Conservation (phyloP, 352 stramenopile genomes). For the Peronospora farinosa region DNA sequence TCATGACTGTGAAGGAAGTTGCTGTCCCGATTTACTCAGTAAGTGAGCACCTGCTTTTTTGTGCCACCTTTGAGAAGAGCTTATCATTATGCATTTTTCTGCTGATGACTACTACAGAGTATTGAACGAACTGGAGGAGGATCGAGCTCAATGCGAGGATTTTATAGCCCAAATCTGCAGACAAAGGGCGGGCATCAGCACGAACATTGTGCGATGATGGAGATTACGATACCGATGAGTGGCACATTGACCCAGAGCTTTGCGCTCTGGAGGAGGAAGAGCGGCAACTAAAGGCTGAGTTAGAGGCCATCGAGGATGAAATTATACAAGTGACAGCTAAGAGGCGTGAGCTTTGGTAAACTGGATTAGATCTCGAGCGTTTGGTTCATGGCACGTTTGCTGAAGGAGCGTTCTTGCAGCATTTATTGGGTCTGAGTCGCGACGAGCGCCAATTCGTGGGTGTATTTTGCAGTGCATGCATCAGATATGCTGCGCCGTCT, state of each 20-base stretch:
- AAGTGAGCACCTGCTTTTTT: constrained; percentile 8
- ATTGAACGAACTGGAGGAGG: constrained; percentile 37
- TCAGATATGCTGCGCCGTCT: constrained; percentile 73
- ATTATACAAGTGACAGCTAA: constrained; percentile 46
- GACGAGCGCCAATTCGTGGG: constrained; percentile 71
- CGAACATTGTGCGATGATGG: constrained; percentile 17
- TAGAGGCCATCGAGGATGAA: constrained; percentile 55
- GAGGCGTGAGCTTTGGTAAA: constrained; percentile 66
- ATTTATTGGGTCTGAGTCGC: constrained; percentile 59
- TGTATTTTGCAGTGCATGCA: constrained; percentile 72
- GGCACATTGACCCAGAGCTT: constrained; percentile 42
- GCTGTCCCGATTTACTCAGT: constrained; percentile 52
- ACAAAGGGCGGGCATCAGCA: constrained; percentile 20
- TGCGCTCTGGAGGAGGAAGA: constrained; percentile 62
- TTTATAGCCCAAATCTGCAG: constrained; percentile 52
- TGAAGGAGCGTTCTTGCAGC: constrained; percentile 72
- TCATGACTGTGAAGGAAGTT: constrained; percentile 59
- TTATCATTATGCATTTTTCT: constrained; percentile 11
- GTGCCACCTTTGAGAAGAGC: background rate
- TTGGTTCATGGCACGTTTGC: constrained; percentile 66
- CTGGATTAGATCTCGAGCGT: constrained; percentile 59
- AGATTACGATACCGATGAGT: constrained; percentile 32
- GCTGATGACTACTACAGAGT: constrained; percentile 27
- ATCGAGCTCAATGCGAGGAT: constrained; percentile 46
- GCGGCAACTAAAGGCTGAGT: constrained; percentile 38